Base-by-base conservation (phyloP, 2,329 filamentous ascomycete species). In the Didymella sp. region DNA sequence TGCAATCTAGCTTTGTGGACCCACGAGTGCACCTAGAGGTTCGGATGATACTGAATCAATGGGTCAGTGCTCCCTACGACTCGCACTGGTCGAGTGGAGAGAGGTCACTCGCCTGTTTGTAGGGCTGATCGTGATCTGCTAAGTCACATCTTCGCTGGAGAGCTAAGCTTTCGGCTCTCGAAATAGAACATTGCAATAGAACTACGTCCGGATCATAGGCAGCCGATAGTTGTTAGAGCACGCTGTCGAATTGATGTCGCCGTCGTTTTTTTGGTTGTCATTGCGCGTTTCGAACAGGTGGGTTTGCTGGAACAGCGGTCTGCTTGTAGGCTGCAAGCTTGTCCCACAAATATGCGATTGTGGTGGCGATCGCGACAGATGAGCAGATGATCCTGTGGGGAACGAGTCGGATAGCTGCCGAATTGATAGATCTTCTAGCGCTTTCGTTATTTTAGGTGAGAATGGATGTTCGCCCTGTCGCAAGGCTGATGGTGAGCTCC, bases 401-500 rank as follows among this genome's bases (percentile, higher is more conserved):
- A 41, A n/a, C 25, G 42, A 28, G 3, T 15, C 17, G 17, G 27
- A 15, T 22, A 19, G 42, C 25, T 8, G 19, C 25, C 42, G 11
- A 44, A 6, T 31, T 27, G 27, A 44, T 44, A 31, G 25, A 19
- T 9, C 25, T 41, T n/a, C 21, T 41, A 30, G 42, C 22, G 42
- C 42, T 15, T 27, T 28, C 15, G 25, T 35, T 41, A 24, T 19
- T 41, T 25, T 8, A 49, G 27, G 31, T 9, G n/a, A 28, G 48
- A 25, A 31, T 27, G 21, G 21, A 11, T 27, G 7, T 46, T n/a
- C 30, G 15, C 22, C 11, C 30, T 40, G 27, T 44, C n/a, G 9
- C 27, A 41, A 17, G 35, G 25, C 35, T 38, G 24, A 45, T 24
- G 25, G 24, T 37, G 40, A 52, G 45, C 41, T n/a, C 38, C 38